Percentiles rank a stretch among this genome's conserved stretches.
These are phyloP conservation scores for Eucalyptus marginata DNA, from an alignment of 345 rosid genomes.

Conservation along the genomic window DNA sequence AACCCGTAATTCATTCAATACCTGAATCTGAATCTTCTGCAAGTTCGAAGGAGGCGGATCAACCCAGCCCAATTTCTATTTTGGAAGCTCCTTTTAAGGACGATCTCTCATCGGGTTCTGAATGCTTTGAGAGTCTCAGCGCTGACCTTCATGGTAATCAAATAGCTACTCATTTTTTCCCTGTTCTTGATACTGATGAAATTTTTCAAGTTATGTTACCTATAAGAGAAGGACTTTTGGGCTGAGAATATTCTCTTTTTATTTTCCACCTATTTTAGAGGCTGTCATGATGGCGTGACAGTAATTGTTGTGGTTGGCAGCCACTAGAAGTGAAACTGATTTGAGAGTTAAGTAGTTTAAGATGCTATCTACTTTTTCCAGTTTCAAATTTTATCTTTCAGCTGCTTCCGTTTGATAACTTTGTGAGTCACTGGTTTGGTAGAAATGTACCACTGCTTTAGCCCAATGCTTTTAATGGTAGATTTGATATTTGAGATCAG, in stretches of 20 bases:
- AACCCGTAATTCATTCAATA: conserved; percentile 16
- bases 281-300: neutral
- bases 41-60: conserved; percentile 69
- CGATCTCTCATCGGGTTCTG: conserved; percentile 70
- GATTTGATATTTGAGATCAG: neutral
- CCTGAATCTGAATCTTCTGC: conserved; percentile 38
- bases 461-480: neutral
- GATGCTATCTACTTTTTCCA: neutral
- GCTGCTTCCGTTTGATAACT: neutral
- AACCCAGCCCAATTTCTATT: conserved; percentile 93
- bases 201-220: neutral
- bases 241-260: neutral
- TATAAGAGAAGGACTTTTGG: neutral
- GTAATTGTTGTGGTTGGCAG: neutral
- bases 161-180: neutral
- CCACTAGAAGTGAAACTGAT: neutral
- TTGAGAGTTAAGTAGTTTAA: neutral
- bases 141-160: conserved; percentile 90
- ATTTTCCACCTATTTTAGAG: neutral
- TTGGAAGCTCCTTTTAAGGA: conserved; percentile 76
- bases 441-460: neutral
- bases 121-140: conserved; percentile 86
- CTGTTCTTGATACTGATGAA: neutral
- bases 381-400: neutral
- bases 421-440: neutral